A percentile compares a stretch with the other conserved stretches of the same genome.
Conservation (phyloP, 805 yeast genomes). For the Metschnikowia orientalis region DNA sequence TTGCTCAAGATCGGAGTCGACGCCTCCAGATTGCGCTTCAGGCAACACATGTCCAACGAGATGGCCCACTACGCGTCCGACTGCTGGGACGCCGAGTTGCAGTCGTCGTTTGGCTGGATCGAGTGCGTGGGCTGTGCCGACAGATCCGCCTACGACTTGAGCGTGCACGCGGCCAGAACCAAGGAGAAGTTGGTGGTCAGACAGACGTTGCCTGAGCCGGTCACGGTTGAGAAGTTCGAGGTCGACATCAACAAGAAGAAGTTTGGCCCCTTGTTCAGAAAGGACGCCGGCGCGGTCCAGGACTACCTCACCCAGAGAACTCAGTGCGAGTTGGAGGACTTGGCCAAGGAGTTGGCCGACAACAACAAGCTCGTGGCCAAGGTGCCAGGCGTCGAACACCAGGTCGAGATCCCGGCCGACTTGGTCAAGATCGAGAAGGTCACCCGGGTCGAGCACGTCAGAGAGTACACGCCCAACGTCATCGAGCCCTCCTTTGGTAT, state of each 20-base stretch:
- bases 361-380: constrained; percentile 62
- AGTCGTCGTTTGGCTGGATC: constrained; percentile 97
- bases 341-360: constrained; percentile 60
- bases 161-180: constrained; percentile 92
- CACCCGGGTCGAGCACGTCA: constrained; percentile 79
- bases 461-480: constrained; percentile 95
- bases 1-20: constrained; percentile 88
- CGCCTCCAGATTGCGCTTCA: constrained; percentile 77
- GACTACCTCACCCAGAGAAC: constrained; percentile 69
- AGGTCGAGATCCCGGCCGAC: constrained; percentile 65
- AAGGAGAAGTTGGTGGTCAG: constrained; percentile 94
- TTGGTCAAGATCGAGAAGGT: constrained; percentile 74
- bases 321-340: constrained; percentile 78
- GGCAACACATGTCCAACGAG: constrained; percentile 98
- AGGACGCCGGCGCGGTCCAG: constrained; percentile 92
- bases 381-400: constrained; percentile 55
- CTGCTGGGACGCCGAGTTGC: constrained; percentile 99
- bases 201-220: constrained; percentile 80
- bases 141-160: constrained; percentile 94
- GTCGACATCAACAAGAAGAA: constrained; percentile 88
- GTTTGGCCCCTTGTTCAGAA: constrained; percentile 97
- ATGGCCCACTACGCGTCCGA: constrained; percentile 99
- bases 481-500: constrained; percentile 99
- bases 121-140: constrained; percentile 99
- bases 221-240: constrained; percentile 77